Evolutionary conservation across 371 early-diverging fungal species (phyloP), one percentile per base, ranked within the genome.

Genomic region (Mortierella sp.): DNA sequence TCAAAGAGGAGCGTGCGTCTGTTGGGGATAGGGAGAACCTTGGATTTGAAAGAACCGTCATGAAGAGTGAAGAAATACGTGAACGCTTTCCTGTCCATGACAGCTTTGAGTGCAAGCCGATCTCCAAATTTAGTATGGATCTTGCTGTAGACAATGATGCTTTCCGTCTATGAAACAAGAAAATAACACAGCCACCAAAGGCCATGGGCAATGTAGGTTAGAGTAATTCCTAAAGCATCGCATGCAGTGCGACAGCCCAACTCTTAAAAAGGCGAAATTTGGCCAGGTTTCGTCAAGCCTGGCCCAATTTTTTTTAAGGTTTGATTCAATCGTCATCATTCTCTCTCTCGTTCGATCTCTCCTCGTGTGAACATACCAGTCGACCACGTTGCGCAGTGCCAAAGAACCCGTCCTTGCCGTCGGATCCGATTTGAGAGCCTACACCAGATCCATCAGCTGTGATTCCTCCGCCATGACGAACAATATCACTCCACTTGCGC

Each of bases 401-500:
- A 63, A 80, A 80, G 63, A 80, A 80, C 0, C 81, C 81, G 59
- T 80, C 81, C 36, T 68, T 67, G 45, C 81, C 81, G 57, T 80
- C 81, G 0, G 75, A 68, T 10, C 81, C 81, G 41, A 74, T 55
- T 0, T 38, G 9, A 22, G 75, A 63, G 0, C 81, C 81, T 8
- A 80, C 75, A 67, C 81, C 75, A 40, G 65, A 61, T 32, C 81
- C 81, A 62, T 70, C 63, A 15, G 81, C 67, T 9, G 64, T 63
- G 63, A 80, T 71, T 33, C 81, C 81, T 19, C 81, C 81, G 8
- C 81, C 81, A 69, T 80, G 81, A 11, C 81, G 81, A 57, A 80
- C 81, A 66, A 80, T 80, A 60, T 80, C 81, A 24, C 81, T 80
- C 81, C 81, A 80, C 53, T 71, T 70, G 38, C 81, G 81, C 1